Evolutionary conservation across 805 yeast species (phyloP), one percentile per base, ranked within the genome.

Genomic region (Candida tammaniensis): DNA sequence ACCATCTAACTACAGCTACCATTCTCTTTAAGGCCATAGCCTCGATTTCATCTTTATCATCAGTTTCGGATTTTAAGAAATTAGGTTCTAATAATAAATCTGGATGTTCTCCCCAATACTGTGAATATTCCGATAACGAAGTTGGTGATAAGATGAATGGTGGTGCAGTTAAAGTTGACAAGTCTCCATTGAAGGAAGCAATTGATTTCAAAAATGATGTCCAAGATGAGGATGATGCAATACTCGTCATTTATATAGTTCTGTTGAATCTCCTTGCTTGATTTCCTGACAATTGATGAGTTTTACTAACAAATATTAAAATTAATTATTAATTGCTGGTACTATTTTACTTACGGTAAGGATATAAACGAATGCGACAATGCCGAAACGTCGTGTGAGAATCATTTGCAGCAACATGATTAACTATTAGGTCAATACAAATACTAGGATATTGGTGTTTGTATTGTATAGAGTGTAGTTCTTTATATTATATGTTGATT

Each of bases 51-150:
- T 41, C 44, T 9, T 44, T 46, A 8, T 67, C 67, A 13, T 70
- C 75, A n/a, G 66, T 61, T 2, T 59, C 48, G 4, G 30, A 11
- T 12, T 48, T 53, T 35, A 76, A 67, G 41, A 70, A 69, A 43
- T 71, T 72, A 21, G 97, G 89, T 23, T 77, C 89, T 35, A 87
- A 61, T 36, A 93, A 75, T 43, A 88, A 70, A 43, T 86, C 91
- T 15, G 89, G 88, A 53, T 86, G 91, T 55, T 89, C 96, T 30
- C 88, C 86, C 97, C 98, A 93, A 64, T 86, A 93, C 59, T 86
- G 91, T 15, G 96, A 84, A 62, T 86, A 93, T 66, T 93, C 98
- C 21, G 78, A 78, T 49, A 87, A 71, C 2, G 97, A 89, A 5
- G 85, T 81, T 16, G 96, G 87, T 4, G 96, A 86, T 45, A 93